Evolutionary conservation across 2,329 filamentous ascomycete genomes (phyloP).

Genomic region (Curvularia lunata): DNA sequence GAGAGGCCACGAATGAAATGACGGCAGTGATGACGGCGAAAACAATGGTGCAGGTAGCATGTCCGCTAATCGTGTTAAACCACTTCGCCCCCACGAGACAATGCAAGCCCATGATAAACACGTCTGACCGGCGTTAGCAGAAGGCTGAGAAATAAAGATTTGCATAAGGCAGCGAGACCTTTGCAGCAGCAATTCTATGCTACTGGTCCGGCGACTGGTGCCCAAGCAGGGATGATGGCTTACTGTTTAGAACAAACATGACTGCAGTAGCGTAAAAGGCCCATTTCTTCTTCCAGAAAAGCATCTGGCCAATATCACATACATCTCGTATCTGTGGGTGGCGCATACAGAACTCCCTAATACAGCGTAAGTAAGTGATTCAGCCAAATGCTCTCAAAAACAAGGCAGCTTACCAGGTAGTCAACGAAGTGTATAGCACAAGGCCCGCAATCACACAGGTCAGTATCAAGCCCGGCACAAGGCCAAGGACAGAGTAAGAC

Average conservation of each 20-base stretch:
- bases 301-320: constrained; percentile 93
- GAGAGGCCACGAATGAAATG: constrained; percentile 77
- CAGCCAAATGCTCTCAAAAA: not conserved
- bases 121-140: constrained; percentile 12
- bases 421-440: constrained; percentile 82
- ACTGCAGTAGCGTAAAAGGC: constrained; percentile 72
- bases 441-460: constrained; percentile 78
- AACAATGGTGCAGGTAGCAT: constrained; percentile 76
- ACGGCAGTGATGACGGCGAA: constrained; percentile 78
- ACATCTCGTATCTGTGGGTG: constrained; percentile 92
- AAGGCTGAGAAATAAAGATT: not conserved
- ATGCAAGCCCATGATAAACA: constrained; percentile 66
- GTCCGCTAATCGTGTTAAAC: constrained; percentile 83
- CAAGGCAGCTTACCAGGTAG: constrained; percentile 60
- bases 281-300: constrained; percentile 85
- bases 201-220: not conserved
- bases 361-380: constrained; percentile 12
- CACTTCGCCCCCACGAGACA: constrained; percentile 86
- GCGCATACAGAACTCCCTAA: constrained; percentile 85
- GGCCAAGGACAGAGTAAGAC: constrained; percentile 85
- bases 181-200: not conserved
- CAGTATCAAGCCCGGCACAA: constrained; percentile 85
- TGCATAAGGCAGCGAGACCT: not conserved
- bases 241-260: constrained; percentile 95
- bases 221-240: constrained; percentile 60